phyloP scores from a whole-genome alignment of 148 eudicot genomes.

The Amaranthus hypochondriacus region DNA sequence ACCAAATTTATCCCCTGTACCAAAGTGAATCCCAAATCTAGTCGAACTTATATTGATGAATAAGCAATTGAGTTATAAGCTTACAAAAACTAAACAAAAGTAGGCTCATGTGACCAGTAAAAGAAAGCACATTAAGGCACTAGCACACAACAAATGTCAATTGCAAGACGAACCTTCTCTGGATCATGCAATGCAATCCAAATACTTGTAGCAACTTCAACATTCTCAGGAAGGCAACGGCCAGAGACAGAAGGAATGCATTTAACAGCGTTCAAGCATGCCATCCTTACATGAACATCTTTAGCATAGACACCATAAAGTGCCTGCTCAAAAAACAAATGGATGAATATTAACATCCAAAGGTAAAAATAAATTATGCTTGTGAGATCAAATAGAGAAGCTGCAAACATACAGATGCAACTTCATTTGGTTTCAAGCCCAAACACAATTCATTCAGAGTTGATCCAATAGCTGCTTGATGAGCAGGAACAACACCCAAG shows the following conservation, averaged over 20 bases:
- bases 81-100: too few species aligned
- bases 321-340: conserved; percentile 47
- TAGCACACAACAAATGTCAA: conserved; percentile 1
- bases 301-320: conserved; percentile 89
- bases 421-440: conserved; percentile 77
- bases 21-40: too few species aligned
- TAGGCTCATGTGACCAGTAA: neutral
- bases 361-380: conserved; percentile 1
- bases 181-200: conserved; percentile 97
- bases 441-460: conserved; percentile 93
- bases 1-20: too few species aligned
- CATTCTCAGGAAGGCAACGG: conserved; percentile 68
- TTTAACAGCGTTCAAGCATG: conserved; percentile 91
- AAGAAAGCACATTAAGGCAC: neutral
- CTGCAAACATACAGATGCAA: conserved; percentile 64
- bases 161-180: conserved; percentile 60
- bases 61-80: too few species aligned
- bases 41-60: too few species aligned
- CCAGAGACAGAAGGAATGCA: conserved; percentile 88
- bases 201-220: conserved; percentile 82
- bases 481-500: conserved; percentile 88
- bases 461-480: conserved; percentile 75
- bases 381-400: neutral
- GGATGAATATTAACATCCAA: conserved; percentile 1
- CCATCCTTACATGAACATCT: conserved; percentile 87